Evolutionary conservation across 805 yeast species (phyloP).

Genomic region (Yamadazyma insecticola): DNA sequence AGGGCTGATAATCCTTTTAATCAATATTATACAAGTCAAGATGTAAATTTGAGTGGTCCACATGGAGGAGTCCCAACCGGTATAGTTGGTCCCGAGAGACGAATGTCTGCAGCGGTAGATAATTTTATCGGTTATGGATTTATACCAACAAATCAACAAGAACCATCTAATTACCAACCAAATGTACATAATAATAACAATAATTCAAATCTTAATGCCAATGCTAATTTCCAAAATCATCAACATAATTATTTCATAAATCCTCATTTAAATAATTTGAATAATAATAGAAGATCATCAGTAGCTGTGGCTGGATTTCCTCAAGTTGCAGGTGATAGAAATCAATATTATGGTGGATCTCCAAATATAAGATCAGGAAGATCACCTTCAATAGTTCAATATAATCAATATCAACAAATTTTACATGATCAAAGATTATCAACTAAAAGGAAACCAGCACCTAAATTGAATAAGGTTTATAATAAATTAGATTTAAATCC

Average conservation of each 20-base stretch:
- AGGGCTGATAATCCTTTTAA: constrained; percentile 43
- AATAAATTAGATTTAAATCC: constrained; percentile 57
- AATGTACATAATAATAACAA: constrained; percentile 2
- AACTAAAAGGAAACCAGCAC: constrained; percentile 33
- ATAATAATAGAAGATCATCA: constrained; percentile 9
- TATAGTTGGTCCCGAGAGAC: constrained; percentile 10
- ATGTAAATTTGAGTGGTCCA: constrained; percentile 22
- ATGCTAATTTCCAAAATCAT: too few relatives aligned
- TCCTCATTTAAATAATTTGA: constrained; percentile 1
- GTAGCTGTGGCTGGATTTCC: constrained; percentile 10
- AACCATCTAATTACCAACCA: constrained; percentile 6
- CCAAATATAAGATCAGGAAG: constrained; percentile 11
- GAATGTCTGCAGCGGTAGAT: constrained; percentile 13
- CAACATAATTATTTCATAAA: not conserved
- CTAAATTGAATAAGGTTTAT: constrained; percentile 42
- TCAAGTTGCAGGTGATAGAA: constrained; percentile 1
- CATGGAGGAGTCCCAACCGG: constrained; percentile 13
- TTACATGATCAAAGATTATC: constrained; percentile 19
- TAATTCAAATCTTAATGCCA: not conserved
- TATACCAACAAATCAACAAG: constrained; percentile 1
- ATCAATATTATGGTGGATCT: not conserved
- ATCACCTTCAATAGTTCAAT: constrained; percentile 30
- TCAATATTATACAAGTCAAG: constrained; percentile 37
- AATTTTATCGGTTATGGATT: constrained; percentile 1
- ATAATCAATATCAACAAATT: constrained; percentile 28